Evolutionary conservation across 176 grass and related monocot genomes (phyloP).

Genomic region (Poa pratensis): DNA sequence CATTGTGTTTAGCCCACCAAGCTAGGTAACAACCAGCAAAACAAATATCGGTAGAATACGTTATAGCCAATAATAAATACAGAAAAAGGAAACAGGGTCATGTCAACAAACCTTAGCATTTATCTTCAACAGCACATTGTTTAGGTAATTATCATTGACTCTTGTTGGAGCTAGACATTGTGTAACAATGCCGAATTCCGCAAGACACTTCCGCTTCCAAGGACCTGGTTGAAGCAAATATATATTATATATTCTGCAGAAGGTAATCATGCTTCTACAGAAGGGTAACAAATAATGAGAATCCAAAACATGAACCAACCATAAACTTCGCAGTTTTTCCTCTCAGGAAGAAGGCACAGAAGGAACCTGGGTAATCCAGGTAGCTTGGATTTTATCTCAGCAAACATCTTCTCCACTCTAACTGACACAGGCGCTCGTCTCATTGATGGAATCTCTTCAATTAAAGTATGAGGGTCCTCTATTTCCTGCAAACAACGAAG

Average conservation of each 20-base stretch:
- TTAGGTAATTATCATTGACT: constrained; percentile 86
- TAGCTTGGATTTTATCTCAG: constrained; percentile 65
- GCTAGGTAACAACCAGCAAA: constrained; percentile 34
- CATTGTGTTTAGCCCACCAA: constrained; percentile 83
- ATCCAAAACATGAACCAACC: constrained; percentile 51
- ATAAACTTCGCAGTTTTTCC: constrained; percentile 95
- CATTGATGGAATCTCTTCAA: constrained; percentile 71
- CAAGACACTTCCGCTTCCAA: constrained; percentile 92
- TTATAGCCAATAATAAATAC: constrained; percentile 23
- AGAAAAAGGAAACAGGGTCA: background rate
- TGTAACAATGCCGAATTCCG: constrained; percentile 90
- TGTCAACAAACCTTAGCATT: constrained; percentile 77
- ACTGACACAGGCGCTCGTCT: constrained; percentile 51
- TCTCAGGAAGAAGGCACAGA: constrained; percentile 83
- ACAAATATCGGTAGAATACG: background rate
- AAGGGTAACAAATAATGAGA: constrained; percentile 18
- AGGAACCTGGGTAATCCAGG: constrained; percentile 76
- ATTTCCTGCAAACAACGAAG: constrained; percentile 53
- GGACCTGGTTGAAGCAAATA: constrained; percentile 62
- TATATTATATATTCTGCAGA: background rate
- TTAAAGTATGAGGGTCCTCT: constrained; percentile 54
- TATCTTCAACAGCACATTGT: constrained; percentile 84
- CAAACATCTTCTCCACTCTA: constrained; percentile 79
- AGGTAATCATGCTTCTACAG: background rate
- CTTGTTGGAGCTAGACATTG: constrained; percentile 80